phyloP scores from a whole-genome alignment of 805 yeast genomes.

The Teunomyces lycoperdinae region DNA sequence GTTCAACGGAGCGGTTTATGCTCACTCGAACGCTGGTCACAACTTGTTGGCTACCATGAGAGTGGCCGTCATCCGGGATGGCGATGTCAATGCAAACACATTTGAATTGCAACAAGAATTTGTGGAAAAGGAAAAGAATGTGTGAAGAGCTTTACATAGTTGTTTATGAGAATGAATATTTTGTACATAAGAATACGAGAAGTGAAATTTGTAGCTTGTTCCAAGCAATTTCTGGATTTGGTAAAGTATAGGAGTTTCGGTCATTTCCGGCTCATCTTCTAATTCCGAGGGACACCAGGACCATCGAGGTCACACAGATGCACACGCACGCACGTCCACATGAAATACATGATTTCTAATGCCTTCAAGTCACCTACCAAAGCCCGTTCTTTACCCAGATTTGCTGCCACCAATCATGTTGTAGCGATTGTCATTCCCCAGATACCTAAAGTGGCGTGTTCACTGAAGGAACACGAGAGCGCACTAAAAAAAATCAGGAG shows the following conservation, averaged over 20 bases:
- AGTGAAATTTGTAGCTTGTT: neutral
- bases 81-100: slow-evolving; percentile 55
- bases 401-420: neutral
- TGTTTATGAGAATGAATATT: neutral
- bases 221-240: neutral
- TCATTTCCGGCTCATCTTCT: too few relatives aligned
- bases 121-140: slow-evolving; percentile 32
- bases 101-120: slow-evolving; percentile 49
- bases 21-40: slow-evolving; percentile 84
- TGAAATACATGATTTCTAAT: neutral
- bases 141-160: neutral
- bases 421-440: neutral
- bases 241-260: too few relatives aligned
- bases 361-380: too few relatives aligned
- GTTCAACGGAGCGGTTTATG: slow-evolving; percentile 82
- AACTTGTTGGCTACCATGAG: slow-evolving; percentile 79
- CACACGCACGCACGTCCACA: too few relatives aligned
- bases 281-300: too few relatives aligned
- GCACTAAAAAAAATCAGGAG: neutral
- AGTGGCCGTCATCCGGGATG: slow-evolving; percentile 73
- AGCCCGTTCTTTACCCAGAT: too few relatives aligned
- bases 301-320: too few relatives aligned
- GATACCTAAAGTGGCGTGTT: neutral
- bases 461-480: neutral
- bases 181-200: neutral